Evolutionary conservation across 2,329 filamentous ascomycete genomes (phyloP).

Genomic region (Thermoascus crustaceus): DNA sequence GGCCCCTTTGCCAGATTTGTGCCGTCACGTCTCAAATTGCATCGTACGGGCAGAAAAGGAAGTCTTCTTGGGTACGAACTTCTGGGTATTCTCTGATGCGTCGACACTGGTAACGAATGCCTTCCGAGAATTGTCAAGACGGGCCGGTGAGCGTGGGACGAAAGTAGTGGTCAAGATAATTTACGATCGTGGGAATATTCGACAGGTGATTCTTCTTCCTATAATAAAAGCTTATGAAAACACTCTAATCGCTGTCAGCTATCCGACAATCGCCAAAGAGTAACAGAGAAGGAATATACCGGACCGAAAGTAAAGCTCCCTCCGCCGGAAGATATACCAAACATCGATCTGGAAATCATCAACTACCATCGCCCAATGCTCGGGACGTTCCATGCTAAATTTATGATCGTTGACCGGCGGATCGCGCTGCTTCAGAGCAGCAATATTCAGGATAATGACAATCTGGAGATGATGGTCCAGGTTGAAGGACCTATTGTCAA

Average conservation of each 20-base stretch:
- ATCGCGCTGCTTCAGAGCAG: constrained; percentile 68
- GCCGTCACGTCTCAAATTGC: constrained; percentile 65
- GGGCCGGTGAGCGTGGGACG: constrained; percentile 50
- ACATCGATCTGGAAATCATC: constrained; percentile 63
- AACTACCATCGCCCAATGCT: constrained; percentile 63
- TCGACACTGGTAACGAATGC: constrained; percentile 60
- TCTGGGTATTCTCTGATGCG: constrained; percentile 63
- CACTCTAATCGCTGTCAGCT: constrained; percentile 23
- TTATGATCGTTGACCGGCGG: constrained; percentile 65
- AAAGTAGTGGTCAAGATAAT: constrained; percentile 63
- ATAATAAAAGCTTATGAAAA: neutral
- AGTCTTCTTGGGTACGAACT: constrained; percentile 67
- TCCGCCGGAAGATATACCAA: constrained; percentile 55
- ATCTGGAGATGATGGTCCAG: constrained; percentile 72
- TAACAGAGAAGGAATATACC: constrained; percentile 52
- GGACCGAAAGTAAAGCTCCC: constrained; percentile 54
- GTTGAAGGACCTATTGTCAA: constrained; percentile 70
- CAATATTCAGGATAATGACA: constrained; percentile 69
- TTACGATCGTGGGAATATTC: constrained; percentile 62
- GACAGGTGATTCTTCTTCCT: constrained; percentile 40
- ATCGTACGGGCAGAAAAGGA: constrained; percentile 66
- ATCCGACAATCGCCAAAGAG: constrained; percentile 55
- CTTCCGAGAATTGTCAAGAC: constrained; percentile 58
- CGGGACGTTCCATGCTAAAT: constrained; percentile 71
- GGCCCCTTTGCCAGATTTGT: constrained; percentile 61